Conservation (phyloP, 2,329 filamentous ascomycete species). For the Triangularia verruculosa region DNA sequence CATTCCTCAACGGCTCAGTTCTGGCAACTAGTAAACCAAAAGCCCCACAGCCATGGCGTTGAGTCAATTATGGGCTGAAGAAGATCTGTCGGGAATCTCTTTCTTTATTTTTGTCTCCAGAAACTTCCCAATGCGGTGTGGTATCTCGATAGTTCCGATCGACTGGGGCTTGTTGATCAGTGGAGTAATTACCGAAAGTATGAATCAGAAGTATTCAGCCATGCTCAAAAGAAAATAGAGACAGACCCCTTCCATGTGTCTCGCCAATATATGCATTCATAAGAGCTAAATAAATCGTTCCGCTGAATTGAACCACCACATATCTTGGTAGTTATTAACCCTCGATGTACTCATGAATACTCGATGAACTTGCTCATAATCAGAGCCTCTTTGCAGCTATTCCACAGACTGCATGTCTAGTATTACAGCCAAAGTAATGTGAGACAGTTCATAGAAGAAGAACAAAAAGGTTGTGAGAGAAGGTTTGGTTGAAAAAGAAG, state of each 20-base stretch:
- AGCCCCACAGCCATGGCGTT: neutral
- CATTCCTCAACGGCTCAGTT: neutral
- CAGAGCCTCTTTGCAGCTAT: too few relatives aligned
- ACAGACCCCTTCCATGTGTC: neutral
- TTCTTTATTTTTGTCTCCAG: neutral
- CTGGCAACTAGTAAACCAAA: neutral
- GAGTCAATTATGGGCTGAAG: neutral
- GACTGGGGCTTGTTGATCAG: neutral
- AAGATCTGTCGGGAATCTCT: neutral
- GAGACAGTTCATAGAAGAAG: too few relatives aligned
- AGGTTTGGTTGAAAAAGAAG: neutral
- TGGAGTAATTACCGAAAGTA: neutral
- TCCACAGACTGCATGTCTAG: too few relatives aligned
- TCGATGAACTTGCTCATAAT: too few relatives aligned
- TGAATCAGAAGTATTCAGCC: neutral
- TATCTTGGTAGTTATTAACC: too few relatives aligned
- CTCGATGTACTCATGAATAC: too few relatives aligned
- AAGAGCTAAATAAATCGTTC: too few relatives aligned
- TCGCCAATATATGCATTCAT: too few relatives aligned
- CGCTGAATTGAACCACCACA: too few relatives aligned
- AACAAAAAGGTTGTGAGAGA: too few relatives aligned
- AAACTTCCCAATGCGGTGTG: neutral
- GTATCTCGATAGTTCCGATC: neutral
- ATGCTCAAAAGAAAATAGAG: neutral
- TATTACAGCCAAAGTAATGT: too few relatives aligned